Conservation (phyloP, 441 rosid genomes). For the Pelargonium cotyledonis region DNA sequence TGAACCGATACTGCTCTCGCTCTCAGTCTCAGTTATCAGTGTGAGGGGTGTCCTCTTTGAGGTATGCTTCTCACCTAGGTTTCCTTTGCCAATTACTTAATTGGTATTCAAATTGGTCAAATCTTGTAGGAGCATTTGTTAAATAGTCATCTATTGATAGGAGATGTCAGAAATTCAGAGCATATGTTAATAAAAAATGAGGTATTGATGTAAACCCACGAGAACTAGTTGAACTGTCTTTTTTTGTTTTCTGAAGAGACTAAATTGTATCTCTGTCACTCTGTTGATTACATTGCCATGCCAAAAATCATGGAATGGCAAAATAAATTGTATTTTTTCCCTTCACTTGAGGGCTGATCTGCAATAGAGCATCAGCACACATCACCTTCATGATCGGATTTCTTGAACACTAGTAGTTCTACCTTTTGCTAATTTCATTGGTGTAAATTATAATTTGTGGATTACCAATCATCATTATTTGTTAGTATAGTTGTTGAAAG, state of each 20-base stretch:
- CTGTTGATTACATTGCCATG: background rate
- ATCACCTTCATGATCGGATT: background rate
- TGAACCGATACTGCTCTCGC: conserved; percentile 28
- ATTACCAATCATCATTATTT: background rate
- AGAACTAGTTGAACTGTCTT: too few species aligned
- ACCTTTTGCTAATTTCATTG: background rate
- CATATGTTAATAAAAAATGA: background rate
- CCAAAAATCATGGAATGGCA: background rate
- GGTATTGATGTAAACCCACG: too few species aligned
- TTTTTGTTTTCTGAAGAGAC: too few species aligned
- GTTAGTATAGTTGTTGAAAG: background rate
- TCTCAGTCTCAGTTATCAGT: conserved; percentile 25
- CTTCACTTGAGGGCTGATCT: background rate
- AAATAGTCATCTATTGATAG: conserved; percentile 4
- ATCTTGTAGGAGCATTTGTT: conserved; percentile 11
- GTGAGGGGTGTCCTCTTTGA: conserved; percentile 55
- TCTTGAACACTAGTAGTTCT: background rate
- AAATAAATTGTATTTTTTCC: background rate
- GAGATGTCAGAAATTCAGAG: background rate
- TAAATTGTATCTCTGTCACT: too few species aligned
- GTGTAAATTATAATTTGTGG: background rate
- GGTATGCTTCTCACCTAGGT: conserved; percentile 54
- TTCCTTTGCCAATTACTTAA: conserved; percentile 25
- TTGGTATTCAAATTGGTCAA: conserved; percentile 24
- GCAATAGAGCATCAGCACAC: background rate